Conservation (phyloP, 23 red algal genomes). For the Agarophyton chilense region DNA sequence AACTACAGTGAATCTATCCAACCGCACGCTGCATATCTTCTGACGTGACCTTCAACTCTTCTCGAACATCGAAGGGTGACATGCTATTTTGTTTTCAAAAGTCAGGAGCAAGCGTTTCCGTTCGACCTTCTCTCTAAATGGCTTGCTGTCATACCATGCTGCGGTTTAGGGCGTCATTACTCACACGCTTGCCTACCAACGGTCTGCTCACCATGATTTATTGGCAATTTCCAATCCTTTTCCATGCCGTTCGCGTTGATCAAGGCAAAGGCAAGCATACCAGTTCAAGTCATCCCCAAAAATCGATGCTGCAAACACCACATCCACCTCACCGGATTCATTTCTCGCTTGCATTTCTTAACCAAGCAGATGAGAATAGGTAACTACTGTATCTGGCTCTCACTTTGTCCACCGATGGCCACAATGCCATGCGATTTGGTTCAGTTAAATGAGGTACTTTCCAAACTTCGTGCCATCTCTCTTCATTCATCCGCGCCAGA, state of each 20-base stretch:
- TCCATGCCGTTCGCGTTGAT: too few species aligned
- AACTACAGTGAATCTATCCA: neutral
- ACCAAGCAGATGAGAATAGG: neutral
- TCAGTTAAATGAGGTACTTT: neutral
- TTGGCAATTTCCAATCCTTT: too few species aligned
- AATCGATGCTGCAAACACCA: neutral
- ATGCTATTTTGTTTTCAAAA: too few species aligned
- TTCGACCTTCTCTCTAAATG: too few species aligned
- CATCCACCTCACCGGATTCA: neutral
- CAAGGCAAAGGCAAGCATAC: neutral
- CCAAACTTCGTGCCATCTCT: neutral
- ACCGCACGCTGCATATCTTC: neutral
- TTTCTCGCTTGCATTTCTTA: neutral
- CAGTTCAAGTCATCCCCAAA: neutral
- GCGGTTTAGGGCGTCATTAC: neutral
- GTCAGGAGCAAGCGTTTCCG: too few species aligned
- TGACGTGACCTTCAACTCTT: neutral
- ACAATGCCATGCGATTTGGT: neutral
- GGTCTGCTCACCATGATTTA: neutral
- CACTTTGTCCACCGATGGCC: neutral
- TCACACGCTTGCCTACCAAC: neutral
- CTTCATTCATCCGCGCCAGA: neutral
- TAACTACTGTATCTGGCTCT: neutral
- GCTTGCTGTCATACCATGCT: too few species aligned
- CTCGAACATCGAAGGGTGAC: too few species aligned